Conservation (phyloP, 495 filamentous ascomycete species). For the Podospora sp. region DNA sequence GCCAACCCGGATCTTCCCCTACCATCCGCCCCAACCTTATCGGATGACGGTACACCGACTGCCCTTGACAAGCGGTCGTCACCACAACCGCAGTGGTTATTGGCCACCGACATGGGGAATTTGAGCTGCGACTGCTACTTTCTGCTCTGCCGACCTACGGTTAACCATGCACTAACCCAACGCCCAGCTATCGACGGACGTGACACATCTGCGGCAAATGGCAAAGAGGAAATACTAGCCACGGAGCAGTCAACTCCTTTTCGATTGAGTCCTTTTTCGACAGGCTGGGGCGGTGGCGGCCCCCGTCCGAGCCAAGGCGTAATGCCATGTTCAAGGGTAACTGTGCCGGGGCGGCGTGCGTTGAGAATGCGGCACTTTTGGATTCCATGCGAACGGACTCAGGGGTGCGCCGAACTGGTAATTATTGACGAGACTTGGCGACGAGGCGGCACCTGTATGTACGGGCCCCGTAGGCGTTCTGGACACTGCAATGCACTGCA, state of each 20-base stretch:
- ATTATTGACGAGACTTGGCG: not conserved
- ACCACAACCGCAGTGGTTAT: not conserved
- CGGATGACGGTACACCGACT: constrained; percentile 6
- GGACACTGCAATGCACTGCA: not conserved
- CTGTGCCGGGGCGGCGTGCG: not conserved
- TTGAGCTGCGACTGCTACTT: not conserved
- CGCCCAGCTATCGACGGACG: not conserved
- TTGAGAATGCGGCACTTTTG: not conserved
- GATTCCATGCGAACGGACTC: not conserved
- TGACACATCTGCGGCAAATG: too few species aligned
- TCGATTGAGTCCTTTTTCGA: not conserved
- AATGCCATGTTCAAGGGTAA: not conserved
- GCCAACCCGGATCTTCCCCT: constrained; percentile 30
- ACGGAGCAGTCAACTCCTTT: not conserved
- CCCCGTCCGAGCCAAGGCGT: too few species aligned
- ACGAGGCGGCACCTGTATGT: not conserved
- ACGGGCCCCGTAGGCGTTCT: not conserved
- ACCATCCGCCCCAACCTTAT: constrained; percentile 28
- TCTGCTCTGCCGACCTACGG: not conserved
- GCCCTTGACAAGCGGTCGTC: not conserved
- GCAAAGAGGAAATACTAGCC: not conserved
- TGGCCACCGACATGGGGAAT: not conserved
- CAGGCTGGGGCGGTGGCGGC: too few species aligned
- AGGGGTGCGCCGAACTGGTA: not conserved
- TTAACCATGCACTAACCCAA: not conserved